phyloP scores from a whole-genome alignment of 179 eudicot genomes.

The Spergularia azorica region DNA sequence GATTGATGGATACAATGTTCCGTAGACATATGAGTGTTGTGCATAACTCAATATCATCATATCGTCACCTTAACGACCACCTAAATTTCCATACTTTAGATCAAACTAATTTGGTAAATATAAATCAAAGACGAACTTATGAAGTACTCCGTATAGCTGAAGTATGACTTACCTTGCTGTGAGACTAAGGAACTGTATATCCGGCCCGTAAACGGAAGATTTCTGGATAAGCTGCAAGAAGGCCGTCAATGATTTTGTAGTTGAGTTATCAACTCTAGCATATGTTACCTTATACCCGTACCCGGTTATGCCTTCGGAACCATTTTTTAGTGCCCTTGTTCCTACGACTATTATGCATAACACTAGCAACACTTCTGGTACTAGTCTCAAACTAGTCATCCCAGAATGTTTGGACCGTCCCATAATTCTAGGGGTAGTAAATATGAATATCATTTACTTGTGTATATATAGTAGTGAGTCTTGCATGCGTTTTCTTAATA shows the following conservation, averaged over 20 bases:
- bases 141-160: too few species aligned
- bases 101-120: too few species aligned
- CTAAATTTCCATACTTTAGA: too few species aligned
- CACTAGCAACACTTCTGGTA: constrained; percentile 14
- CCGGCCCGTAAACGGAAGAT: constrained; percentile 38
- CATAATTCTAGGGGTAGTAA: not conserved
- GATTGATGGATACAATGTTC: too few species aligned
- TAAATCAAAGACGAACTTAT: too few species aligned
- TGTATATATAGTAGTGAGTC: too few species aligned
- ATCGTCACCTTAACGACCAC: too few species aligned
- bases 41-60: too few species aligned
- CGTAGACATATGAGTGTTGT: too few species aligned
- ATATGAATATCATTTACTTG: too few species aligned
- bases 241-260: constrained; percentile 27
- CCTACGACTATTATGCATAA: not conserved
- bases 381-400: not conserved
- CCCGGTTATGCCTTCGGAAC: constrained; percentile 20
- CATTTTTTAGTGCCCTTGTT: constrained; percentile 5
- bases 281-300: constrained; percentile 35
- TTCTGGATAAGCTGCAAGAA: constrained; percentile 32
- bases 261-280: constrained; percentile 21
- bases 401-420: not conserved
- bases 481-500: too few species aligned
- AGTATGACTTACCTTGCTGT: constrained; percentile 31
- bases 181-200: constrained; percentile 36